Evolutionary conservation across 768 basidiomycete genomes (phyloP), one percentile per base, ranked within the genome.

Genomic region (Lentinus tigrinus): DNA sequence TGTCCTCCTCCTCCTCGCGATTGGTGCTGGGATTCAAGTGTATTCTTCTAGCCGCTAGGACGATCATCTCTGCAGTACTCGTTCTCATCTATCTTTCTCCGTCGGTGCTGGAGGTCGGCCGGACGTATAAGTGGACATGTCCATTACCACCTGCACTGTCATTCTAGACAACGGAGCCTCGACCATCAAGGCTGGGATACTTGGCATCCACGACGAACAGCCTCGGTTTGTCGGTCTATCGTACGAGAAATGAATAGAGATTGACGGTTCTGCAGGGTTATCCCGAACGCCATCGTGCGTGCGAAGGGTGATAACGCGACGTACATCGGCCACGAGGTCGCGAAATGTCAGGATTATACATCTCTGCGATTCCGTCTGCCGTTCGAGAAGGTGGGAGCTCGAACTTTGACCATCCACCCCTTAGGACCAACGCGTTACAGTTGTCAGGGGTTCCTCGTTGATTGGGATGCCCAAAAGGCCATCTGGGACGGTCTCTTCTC

Each of bases 381-480:
- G 0, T 89, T 95, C 60, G 95, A 97, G 72, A 87, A 91, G 82
- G 95, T 91, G 71, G 65, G 72, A 60, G n/a, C 40, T 31, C 13
- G 21, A 2, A 36, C 38, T 58, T 24, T 34, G 54, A 54, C 58
- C 39, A 48, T 51, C 59, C 56, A 23, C 48, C 21, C 47, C 43
- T 56, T 47, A 34, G 16, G 39, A 53, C 54, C 43, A 26, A 48
- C 48, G 53, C 47, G 39, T 7, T 49, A 24, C 53, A 52, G 56
- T 59, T 54, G 63, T 43, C 70, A 97, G 95, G 95, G 95, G 26
- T 93, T 89, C 72, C 77, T 96, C 16, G 88, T 92, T 27, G 94
- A 96, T 67, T 98, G 95, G 95, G 95, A 97, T 62, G 89, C 89
- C 3, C 86, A 98, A 72, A 96, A 96, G 72, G 88, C 89, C 17